A percentile compares a stretch with the other conserved stretches of the same genome.
Evolutionary conservation across 768 basidiomycete species (phyloP).

Genomic region (Leccinum rimulosum): DNA sequence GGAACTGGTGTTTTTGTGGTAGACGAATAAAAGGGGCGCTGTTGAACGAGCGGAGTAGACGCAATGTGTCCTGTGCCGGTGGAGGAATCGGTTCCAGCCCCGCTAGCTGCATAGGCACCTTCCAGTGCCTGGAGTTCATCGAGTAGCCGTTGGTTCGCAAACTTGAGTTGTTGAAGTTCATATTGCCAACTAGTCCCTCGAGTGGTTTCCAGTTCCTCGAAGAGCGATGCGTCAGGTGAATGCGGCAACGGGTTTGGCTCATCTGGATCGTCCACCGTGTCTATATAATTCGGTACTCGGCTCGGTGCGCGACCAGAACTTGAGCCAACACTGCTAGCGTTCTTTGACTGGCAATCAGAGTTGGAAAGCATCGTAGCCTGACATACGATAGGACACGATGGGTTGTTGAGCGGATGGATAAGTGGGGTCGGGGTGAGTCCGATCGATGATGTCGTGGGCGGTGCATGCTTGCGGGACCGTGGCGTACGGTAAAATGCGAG

Average conservation of each 20-base stretch:
- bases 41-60: background rate
- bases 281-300: background rate
- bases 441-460: background rate
- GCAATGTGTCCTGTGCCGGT: background rate
- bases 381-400: slow-evolving; percentile 29
- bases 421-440: slow-evolving; percentile 1
- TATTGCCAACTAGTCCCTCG: slow-evolving; percentile 90
- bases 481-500: slow-evolving; percentile 40
- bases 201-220: slow-evolving; percentile 66
- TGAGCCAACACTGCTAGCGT: background rate
- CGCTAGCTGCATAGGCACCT: slow-evolving; percentile 6
- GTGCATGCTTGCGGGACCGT: slow-evolving; percentile 3
- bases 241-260: slow-evolving; percentile 11
- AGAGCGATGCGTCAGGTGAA: slow-evolving; percentile 44
- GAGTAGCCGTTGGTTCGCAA: slow-evolving; percentile 60
- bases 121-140: slow-evolving; percentile 55
- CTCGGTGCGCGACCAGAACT: background rate
- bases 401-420: slow-evolving; percentile 19
- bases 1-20: background rate
- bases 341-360: background rate
- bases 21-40: background rate
- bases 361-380: slow-evolving; percentile 25
- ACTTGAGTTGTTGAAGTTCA: slow-evolving; percentile 80
- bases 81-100: background rate
- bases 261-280: slow-evolving; percentile 1